A percentile compares a stretch with the other conserved stretches of the same genome.
Conservation (phyloP, 163 green algal genomes). For the Scenedesmus sp. region DNA sequence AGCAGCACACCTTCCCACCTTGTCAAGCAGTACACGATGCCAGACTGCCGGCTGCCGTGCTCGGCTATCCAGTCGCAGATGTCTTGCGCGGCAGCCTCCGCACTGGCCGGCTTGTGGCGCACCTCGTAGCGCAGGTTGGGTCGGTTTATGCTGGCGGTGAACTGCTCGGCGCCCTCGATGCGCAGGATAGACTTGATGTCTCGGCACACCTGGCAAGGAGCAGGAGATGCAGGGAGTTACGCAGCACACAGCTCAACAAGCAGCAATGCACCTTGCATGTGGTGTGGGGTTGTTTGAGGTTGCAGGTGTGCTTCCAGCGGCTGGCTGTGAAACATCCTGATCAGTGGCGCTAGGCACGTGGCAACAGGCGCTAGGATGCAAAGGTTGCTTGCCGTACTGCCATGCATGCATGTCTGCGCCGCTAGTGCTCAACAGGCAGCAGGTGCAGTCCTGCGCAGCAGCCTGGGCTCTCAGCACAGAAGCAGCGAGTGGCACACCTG, state of each 20-base stretch:
- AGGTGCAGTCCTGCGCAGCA: too few relatives aligned
- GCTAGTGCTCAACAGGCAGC: too few relatives aligned
- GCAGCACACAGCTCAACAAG: background rate
- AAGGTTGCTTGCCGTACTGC: too few relatives aligned
- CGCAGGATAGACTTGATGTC: conserved; percentile 78
- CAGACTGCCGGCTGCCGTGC: conserved; percentile 66
- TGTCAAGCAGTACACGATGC: conserved; percentile 92
- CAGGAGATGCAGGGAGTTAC: too few relatives aligned
- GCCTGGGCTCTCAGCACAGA: background rate
- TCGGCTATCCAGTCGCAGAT: conserved; percentile 30
- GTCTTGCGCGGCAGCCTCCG: conserved; percentile 23
- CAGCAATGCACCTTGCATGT: background rate
- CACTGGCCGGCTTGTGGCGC: conserved; percentile 65
- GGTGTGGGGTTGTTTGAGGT: too few relatives aligned
- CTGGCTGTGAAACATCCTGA: too few relatives aligned
- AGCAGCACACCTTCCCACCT: conserved; percentile 11
- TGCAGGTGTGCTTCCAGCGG: too few relatives aligned
- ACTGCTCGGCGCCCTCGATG: conserved; percentile 81
- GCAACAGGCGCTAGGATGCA: too few relatives aligned
- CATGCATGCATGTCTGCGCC: too few relatives aligned
- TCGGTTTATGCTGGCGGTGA: conserved; percentile 91
- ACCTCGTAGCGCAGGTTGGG: conserved; percentile 93
- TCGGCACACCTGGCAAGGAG: conserved; percentile 63
- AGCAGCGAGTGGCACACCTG: background rate
- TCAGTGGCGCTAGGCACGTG: too few relatives aligned